Evolutionary conservation across 164 flowering plant genomes (phyloP).

Genomic region (Dillenia suffruticosa): DNA sequence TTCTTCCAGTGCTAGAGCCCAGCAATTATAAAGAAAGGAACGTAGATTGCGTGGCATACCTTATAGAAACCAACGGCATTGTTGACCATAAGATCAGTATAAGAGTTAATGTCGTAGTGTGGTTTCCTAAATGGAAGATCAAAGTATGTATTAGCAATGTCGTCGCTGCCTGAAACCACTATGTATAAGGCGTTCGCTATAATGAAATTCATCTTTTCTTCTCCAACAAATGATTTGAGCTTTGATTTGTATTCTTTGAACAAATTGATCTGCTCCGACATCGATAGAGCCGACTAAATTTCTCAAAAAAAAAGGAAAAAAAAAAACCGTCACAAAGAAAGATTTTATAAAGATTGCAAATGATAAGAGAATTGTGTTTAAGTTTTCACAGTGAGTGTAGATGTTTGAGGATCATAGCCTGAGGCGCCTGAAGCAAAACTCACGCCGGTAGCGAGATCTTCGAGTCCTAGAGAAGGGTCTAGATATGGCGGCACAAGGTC

Average conservation of each 20-base stretch:
- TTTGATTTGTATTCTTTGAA: slow-evolving; percentile 58
- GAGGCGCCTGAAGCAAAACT: slow-evolving; percentile 63
- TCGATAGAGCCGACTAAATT: slow-evolving; percentile 42
- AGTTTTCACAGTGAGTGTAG: slow-evolving; percentile 31
- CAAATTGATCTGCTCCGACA: slow-evolving; percentile 39
- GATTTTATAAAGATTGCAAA: neutral
- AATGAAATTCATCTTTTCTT: slow-evolving; percentile 36
- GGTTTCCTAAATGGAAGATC: slow-evolving; percentile 12
- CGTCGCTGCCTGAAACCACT: slow-evolving; percentile 56
- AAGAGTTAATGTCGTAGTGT: slow-evolving; percentile 43
- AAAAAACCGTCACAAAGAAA: neutral
- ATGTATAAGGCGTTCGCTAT: slow-evolving; percentile 35
- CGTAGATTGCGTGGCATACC: slow-evolving; percentile 22
- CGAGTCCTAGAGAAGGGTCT: slow-evolving; percentile 31
- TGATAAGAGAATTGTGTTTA: neutral
- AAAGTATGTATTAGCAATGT: slow-evolving; percentile 59
- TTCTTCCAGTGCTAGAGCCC: too few relatives aligned
- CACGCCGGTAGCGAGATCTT: slow-evolving; percentile 57
- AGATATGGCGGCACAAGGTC: slow-evolving; percentile 48
- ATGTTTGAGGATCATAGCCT: slow-evolving; percentile 56
- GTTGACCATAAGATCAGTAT: slow-evolving; percentile 39
- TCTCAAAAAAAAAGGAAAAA: neutral
- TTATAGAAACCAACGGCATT: slow-evolving; percentile 36
- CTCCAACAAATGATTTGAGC: slow-evolving; percentile 44
- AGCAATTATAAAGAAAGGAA: too few relatives aligned